Conservation (phyloP, 495 filamentous ascomycete species). For the Aspergillus ostianus region DNA sequence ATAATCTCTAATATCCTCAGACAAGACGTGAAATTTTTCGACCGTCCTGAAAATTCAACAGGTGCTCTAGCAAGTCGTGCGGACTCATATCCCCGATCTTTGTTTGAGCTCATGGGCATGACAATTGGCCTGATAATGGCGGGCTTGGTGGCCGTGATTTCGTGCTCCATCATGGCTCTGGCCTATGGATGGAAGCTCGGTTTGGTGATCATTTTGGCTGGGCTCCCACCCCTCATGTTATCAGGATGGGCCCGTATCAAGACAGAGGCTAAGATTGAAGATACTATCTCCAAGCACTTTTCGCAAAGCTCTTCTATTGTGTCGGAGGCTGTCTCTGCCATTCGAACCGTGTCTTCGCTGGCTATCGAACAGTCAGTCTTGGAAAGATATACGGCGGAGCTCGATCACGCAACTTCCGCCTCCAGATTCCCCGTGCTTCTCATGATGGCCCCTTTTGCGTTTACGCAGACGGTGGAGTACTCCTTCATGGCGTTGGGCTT, state of each 20-base stretch:
- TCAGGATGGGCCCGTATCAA: slow-evolving; percentile 48
- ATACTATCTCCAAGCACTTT: slow-evolving; percentile 50
- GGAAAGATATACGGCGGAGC: slow-evolving; percentile 41
- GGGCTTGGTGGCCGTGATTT: slow-evolving; percentile 33
- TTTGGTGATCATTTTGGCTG: slow-evolving; percentile 49
- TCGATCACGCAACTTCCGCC: slow-evolving; percentile 39
- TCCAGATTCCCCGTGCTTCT: slow-evolving; percentile 16
- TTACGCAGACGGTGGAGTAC: slow-evolving; percentile 17
- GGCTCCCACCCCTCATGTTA: slow-evolving; percentile 47
- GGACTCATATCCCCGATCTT: slow-evolving; percentile 52
- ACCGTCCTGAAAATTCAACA: slow-evolving; percentile 37
- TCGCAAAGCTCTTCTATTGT: slow-evolving; percentile 45
- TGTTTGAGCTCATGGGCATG: slow-evolving; percentile 54
- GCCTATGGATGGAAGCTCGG: slow-evolving; percentile 56
- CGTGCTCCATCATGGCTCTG: slow-evolving; percentile 46
- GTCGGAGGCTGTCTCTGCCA: slow-evolving; percentile 49
- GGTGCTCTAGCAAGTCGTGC: slow-evolving; percentile 45
- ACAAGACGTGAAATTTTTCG: slow-evolving; percentile 51
- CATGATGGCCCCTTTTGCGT: slow-evolving; percentile 8
- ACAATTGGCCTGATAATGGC: slow-evolving; percentile 13
- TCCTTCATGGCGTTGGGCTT: slow-evolving; percentile 47
- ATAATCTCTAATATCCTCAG: slow-evolving; percentile 17
- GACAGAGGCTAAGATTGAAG: slow-evolving; percentile 44
- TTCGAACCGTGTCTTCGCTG: slow-evolving; percentile 51
- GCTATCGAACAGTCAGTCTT: slow-evolving; percentile 45